A percentile compares a stretch with the other conserved stretches of the same genome.
These are phyloP conservation scores for Patellifolia procumbens DNA, from an alignment of 179 eudicot genomes.

Conservation along the genomic window DNA sequence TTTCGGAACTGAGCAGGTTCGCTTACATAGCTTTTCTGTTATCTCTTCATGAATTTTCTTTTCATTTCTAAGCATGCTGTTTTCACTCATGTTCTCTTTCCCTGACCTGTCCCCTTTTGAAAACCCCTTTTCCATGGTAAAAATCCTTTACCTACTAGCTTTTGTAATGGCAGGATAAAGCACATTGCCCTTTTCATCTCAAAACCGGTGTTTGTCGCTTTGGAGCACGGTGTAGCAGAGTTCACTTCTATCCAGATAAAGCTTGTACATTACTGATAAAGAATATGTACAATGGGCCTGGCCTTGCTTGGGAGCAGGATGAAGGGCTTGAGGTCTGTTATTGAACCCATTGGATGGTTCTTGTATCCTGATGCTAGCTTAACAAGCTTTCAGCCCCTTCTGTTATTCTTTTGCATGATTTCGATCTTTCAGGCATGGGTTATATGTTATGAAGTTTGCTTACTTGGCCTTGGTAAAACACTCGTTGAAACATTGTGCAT, in stretches of 20 bases:
- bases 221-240: slow-evolving; percentile 84
- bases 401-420: slow-evolving; percentile 4
- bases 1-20: slow-evolving; percentile 95
- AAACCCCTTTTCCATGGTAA: not conserved
- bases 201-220: slow-evolving; percentile 98
- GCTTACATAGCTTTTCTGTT: slow-evolving; percentile 1
- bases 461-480: not conserved
- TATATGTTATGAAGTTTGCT: slow-evolving; percentile 9
- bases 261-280: slow-evolving; percentile 88
- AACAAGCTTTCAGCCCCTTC: slow-evolving; percentile 10
- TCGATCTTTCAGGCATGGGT: not conserved
- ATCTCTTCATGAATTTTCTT: not conserved
- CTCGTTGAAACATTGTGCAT: not conserved
- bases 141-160: slow-evolving; percentile 11
- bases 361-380: slow-evolving; percentile 69
- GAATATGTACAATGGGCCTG: slow-evolving; percentile 94
- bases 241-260: slow-evolving; percentile 91
- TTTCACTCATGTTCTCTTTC: not conserved
- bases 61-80: not conserved
- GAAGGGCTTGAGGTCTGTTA: slow-evolving; percentile 99
- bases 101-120: not conserved
- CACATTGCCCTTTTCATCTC: slow-evolving; percentile 95
- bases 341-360: slow-evolving; percentile 71
- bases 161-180: slow-evolving; percentile 79
- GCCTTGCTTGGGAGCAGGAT: slow-evolving; percentile 95